Evolutionary conservation across 2,329 filamentous ascomycete genomes (phyloP), one percentile per base, ranked within the genome.

Genomic region (Fusarium sp.): DNA sequence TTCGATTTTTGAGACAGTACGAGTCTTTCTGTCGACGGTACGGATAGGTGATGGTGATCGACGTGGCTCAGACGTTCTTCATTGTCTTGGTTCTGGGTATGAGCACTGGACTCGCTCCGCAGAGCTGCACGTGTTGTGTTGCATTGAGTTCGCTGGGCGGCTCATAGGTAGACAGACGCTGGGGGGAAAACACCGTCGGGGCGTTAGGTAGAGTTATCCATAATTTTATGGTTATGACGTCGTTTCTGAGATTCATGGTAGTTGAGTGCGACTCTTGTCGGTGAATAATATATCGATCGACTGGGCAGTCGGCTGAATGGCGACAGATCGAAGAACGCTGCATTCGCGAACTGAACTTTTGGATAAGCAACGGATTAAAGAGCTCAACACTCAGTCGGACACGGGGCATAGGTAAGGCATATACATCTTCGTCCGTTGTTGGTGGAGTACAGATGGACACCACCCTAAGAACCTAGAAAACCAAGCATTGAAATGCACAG

Each of bases 1-100:
- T 53, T 49, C 23, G 11, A n/a, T n/a, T 41, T 38, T 23, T 46
- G 51, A 45, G 33, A 31, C 18, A 58, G 10, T n/a, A 45, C 36
- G 38, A 36, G 20, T 37, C 20, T 16, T 44, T 57, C 33, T 55
- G 41, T 34, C 57, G 47, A 62, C 47, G 33, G 41, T 41, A 44
- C 46, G 33, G 23, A 23, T 23, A 23, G 4, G 23, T 52, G 23
- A 55, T 70, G 37, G 33, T 47, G 66, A 69, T 67, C 56, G n/a
- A n/a, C 66, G 54, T 38, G 49, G 52, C 36, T 42, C 31, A 36
- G 47, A 18, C 23, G 20, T 18, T 10, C 23, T 23, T 41, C 28
- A 10, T 23, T 23, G 18, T 23, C 20, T 10, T 34, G 28, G 28
- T 30, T 30, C 28, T 23, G 23, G 23, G 23, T 23, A 23, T 23